A percentile compares a stretch with the other conserved stretches of the same genome.
These are phyloP conservation scores for Cystobasidium slooffiae DNA, from an alignment of 1,284 basidiomycete species.

Conservation along the genomic window DNA sequence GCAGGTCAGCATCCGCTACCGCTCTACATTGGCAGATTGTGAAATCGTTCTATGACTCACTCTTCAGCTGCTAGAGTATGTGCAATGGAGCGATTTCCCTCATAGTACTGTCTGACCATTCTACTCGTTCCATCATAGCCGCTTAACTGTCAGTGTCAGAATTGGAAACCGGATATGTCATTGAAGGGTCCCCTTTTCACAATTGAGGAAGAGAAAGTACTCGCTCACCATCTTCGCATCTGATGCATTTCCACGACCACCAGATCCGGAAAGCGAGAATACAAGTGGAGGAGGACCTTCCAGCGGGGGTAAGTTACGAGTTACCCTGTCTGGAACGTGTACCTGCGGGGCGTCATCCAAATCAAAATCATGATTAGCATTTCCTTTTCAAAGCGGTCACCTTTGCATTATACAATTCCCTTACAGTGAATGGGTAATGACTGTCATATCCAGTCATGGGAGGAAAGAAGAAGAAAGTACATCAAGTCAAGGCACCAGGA, in stretches of 20 bases:
- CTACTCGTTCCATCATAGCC: slow-evolving; percentile 35
- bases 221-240: slow-evolving; percentile 24
- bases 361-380: not conserved
- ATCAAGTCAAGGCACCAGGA: not conserved
- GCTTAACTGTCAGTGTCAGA: slow-evolving; percentile 10
- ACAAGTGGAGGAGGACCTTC: slow-evolving; percentile 21
- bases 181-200: too few relatives aligned
- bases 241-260: slow-evolving; percentile 25
- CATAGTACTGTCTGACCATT: slow-evolving; percentile 28
- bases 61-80: slow-evolving; percentile 36
- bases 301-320: slow-evolving; percentile 28
- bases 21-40: not conserved
- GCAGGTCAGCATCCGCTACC: not conserved
- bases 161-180: too few relatives aligned
- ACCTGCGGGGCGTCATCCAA: slow-evolving; percentile 11
- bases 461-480: not conserved
- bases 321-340: slow-evolving; percentile 34
- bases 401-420: not conserved
- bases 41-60: not conserved
- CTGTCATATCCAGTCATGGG: not conserved
- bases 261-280: slow-evolving; percentile 29
- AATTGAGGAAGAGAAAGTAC: not conserved
- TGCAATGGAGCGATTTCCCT: slow-evolving; percentile 16
- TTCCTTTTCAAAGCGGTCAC: not conserved
- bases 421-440: slow-evolving; percentile 43